A percentile compares a stretch with the other conserved stretches of the same genome.
Evolutionary conservation across 2,329 filamentous ascomycete species (phyloP).

Genomic region (Sclerotinia minor): DNA sequence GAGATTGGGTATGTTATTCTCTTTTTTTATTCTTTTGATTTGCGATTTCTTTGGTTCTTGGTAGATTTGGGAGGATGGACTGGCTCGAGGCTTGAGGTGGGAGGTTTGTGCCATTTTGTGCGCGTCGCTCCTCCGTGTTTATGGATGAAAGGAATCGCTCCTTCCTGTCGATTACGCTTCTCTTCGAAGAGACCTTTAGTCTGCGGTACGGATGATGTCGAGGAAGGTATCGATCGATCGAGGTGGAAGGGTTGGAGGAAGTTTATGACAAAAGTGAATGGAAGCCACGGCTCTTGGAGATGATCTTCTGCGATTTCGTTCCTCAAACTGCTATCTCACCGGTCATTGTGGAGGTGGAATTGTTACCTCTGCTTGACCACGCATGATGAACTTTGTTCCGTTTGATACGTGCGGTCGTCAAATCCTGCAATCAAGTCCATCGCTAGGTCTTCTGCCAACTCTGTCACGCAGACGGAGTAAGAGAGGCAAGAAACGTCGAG

Average conservation of each 20-base stretch:
- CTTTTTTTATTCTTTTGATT: constrained; percentile 28
- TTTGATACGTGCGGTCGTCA: neutral
- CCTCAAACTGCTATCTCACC: neutral
- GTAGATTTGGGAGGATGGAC: neutral
- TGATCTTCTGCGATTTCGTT: neutral
- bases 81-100: too few relatives aligned
- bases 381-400: neutral
- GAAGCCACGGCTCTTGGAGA: neutral
- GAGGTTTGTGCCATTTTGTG: neutral
- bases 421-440: neutral
- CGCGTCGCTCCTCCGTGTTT: constrained; percentile 2
- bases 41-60: constrained; percentile 23
- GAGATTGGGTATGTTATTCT: constrained; percentile 80
- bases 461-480: neutral
- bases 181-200: neutral
- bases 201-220: neutral
- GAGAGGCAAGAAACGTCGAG: constrained; percentile 16
- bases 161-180: neutral
- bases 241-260: neutral
- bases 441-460: neutral
- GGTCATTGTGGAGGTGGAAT: neutral
- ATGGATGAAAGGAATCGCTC: neutral
- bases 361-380: neutral
- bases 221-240: neutral
- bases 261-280: neutral